Base-by-base conservation (phyloP, 1,284 basidiomycete genomes). In the Cryptococcus depauperatus region DNA sequence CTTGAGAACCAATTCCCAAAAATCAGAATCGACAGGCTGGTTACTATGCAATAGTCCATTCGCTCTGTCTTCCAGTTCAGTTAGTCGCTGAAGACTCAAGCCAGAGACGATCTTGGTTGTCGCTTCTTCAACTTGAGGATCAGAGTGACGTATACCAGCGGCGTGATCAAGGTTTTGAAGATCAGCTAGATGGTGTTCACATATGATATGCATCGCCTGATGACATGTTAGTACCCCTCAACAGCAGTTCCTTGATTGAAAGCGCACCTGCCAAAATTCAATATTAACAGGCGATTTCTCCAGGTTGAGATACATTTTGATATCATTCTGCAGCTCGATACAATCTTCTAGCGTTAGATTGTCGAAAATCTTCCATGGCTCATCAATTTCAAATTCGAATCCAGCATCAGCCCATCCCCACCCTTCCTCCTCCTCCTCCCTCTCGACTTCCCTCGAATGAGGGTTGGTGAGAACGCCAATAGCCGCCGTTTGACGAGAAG, bases 311-410 rank as follows among this genome's bases (percentile, higher is more conserved):
- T 97, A 96, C 62, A 82, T 82, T 68, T 91, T 84, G 56, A 99
- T 96, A 64, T 98, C 93, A 41, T 87, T 82, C 54, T 95, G 85
- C 18, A 99, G 74, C 68, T 98, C 93, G 55, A 91, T 82, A 3
- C 89, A 85, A 74, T 98, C 92, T 44, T 84, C 79, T 1, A 83
- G 72, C 14, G 85, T 82, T 26, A 98, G 76, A 65, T 85, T 95
- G 52, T 95, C 87, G 53, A 98, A 84, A 55, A 98, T 96, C 56
- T 85, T 85, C 72, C 96, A 96, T 0, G 95, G 95, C 68, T 98
- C 95, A 57, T 97, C 92, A 37, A 98, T 79, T 70, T 98, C 95
- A 59, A 97, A 95, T 70, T 98, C 95, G 41, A 98, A 77, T 11
- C 89, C 89, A 34, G 84, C 81, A 51, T 89, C 84, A 29, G 86